These are phyloP conservation scores for Exserohilum turcica DNA, from an alignment of 2,329 filamentous ascomycete species.

Conservation along the genomic window DNA sequence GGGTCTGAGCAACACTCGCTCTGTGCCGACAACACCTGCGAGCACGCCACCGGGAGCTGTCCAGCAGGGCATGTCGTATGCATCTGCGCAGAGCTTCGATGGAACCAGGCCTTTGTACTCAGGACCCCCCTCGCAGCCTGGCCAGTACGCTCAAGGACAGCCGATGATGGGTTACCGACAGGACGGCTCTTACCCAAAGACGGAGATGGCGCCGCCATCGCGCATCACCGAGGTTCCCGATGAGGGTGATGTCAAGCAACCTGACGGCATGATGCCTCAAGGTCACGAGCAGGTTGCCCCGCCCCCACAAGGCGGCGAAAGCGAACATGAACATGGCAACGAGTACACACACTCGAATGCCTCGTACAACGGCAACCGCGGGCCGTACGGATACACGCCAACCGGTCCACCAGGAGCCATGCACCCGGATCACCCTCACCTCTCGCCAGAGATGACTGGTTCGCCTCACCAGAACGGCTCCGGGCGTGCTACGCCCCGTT, in stretches of 20 bases:
- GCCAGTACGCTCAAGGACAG: conserved; percentile 70
- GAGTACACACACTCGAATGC: conserved; percentile 85
- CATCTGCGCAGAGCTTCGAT: conserved; percentile 74
- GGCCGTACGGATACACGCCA: conserved; percentile 75
- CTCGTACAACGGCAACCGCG: conserved; percentile 72
- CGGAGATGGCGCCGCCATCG: conserved; percentile 84
- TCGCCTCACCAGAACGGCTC: conserved; percentile 83
- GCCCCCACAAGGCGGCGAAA: conserved; percentile 66
- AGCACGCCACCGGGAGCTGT: conserved; percentile 84
- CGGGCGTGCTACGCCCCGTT: conserved; percentile 84
- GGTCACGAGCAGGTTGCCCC: conserved; percentile 58
- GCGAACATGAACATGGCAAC: conserved; percentile 74
- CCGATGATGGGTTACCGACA: conserved; percentile 66
- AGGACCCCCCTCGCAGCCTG: conserved; percentile 67
- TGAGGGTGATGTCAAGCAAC: conserved; percentile 66
- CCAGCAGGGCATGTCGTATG: conserved; percentile 81
- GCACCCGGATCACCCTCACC: conserved; percentile 73
- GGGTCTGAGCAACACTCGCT: conserved; percentile 75
- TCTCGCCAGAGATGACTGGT: conserved; percentile 81
- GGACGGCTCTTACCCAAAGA: conserved; percentile 69
- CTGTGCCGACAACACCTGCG: conserved; percentile 88
- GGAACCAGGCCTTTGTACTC: conserved; percentile 79
- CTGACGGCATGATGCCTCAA: conserved; percentile 63
- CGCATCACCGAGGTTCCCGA: conserved; percentile 65
- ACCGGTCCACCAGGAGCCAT: conserved; percentile 69